Base-by-base conservation (phyloP, 2,329 filamentous ascomycete species). In the Microdochium bolleyi region DNA sequence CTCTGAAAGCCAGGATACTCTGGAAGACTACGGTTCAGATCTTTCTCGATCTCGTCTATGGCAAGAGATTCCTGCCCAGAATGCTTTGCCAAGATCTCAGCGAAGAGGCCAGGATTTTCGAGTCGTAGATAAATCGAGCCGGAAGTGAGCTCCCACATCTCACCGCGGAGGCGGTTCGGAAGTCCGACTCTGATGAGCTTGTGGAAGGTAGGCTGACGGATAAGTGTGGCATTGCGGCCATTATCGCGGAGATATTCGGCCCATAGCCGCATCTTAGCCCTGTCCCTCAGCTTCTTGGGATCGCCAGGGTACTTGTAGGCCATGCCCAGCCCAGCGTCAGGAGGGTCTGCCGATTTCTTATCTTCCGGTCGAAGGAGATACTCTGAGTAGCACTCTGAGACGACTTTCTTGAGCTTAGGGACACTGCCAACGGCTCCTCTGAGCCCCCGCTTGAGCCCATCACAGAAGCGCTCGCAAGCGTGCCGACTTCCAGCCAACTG, bases 21-120 rank as follows among this genome's bases (percentile, higher is more conserved):
- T 1, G 94, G 94, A 59, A 99, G 73, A 76, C 92, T 96, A 59
- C 94, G 84, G 69, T 99, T 99, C 50, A 99, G 73, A 66, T 99
- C 94, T 70, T 99, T 99, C 67, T 99, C 94, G 58, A 99, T 99
- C 75, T 99, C 94, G 67, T 99, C 94, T 61, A 97, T 97, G 48
- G 94, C 94, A 55, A 99, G 79, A 11, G 92, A 97, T 59, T 95
- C 89, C 64, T 87, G 82, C 8, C 94, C 94, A 7, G 87, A 82
- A 61, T 87, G 92, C 64, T 94, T 92, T 51, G 82, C 76, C 48
- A 99, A 74, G 0, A 92, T 97, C 54, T 99, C 89, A 48, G 80
- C 74, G 64, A 92, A 99, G 4, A 92, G 74, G 11, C 83, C 88
- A 1, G 94, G 94, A 54, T 88, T 89, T 63, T 96, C 88, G 14